Conservation (phyloP, 805 yeast species). For the Nakazawaea holstii region DNA sequence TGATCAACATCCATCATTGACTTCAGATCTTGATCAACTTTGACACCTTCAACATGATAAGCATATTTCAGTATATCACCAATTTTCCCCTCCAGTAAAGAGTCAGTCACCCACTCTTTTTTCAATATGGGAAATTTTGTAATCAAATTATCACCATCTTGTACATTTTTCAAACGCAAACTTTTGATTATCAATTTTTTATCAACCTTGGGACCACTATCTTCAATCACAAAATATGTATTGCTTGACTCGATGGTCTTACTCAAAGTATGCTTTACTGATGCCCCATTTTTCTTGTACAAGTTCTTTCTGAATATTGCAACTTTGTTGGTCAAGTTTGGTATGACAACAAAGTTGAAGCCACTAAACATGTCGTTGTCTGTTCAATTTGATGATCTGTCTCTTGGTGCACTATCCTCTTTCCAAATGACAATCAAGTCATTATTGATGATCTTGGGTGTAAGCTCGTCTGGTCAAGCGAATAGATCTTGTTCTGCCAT, state of each 20-base stretch:
- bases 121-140: slow-evolving; percentile 5
- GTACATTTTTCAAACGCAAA: not conserved
- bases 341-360: slow-evolving; percentile 16
- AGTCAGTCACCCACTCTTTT: slow-evolving; percentile 1
- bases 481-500: too few relatives aligned
- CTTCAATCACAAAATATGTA: not conserved
- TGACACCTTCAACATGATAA: not conserved
- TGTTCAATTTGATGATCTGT: too few relatives aligned
- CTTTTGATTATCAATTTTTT: not conserved
- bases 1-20: not conserved
- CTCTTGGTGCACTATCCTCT: too few relatives aligned
- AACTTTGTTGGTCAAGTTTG: slow-evolving; percentile 13
- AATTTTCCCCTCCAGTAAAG: not conserved
- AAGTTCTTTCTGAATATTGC: slow-evolving; percentile 16
- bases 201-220: not conserved
- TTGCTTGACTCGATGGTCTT: not conserved
- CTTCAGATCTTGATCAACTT: not conserved
- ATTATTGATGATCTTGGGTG: too few relatives aligned
- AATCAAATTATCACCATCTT: not conserved
- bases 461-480: too few relatives aligned
- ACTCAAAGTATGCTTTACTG: slow-evolving; percentile 10
- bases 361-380: slow-evolving; percentile 12
- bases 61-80: not conserved
- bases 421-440: too few relatives aligned
- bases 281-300: slow-evolving; percentile 24